Conservation (phyloP, 768 basidiomycete genomes). For the Russula sp. region DNA sequence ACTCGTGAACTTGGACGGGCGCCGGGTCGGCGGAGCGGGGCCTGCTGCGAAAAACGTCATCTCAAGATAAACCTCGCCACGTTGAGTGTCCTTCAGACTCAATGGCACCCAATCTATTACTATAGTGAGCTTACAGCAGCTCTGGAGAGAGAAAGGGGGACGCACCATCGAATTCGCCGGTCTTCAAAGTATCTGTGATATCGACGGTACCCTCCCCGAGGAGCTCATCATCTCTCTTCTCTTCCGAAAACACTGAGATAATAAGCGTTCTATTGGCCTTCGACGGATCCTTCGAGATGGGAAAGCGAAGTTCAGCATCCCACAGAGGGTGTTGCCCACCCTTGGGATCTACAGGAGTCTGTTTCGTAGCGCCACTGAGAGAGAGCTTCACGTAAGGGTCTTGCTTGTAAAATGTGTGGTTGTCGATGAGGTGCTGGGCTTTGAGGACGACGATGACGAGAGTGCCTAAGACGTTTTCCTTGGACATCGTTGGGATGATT, state of each 20-base stretch:
- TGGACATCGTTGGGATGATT: conserved; percentile 11
- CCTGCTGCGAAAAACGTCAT: conserved; percentile 86
- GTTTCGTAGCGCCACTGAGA: conserved; percentile 55
- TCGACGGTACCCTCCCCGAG: conserved; percentile 74
- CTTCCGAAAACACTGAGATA: conserved; percentile 77
- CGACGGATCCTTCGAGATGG: conserved; percentile 50
- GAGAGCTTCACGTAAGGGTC: conserved; percentile 73
- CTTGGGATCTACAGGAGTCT: conserved; percentile 68
- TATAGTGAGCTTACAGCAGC: background rate
- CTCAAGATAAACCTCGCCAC: conserved; percentile 87
- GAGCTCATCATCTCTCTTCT: conserved; percentile 63
- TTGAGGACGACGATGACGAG: conserved; percentile 82
- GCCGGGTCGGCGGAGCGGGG: conserved; percentile 40
- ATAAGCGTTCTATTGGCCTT: conserved; percentile 59
- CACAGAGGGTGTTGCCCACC: conserved; percentile 93
- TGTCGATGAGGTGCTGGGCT: conserved; percentile 75
- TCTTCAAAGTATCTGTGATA: conserved; percentile 70
- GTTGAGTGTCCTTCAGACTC: conserved; percentile 50
- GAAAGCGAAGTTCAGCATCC: conserved; percentile 84
- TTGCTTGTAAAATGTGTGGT: conserved; percentile 84
- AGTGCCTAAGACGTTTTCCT: conserved; percentile 51
- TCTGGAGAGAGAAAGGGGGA: conserved; percentile 6
- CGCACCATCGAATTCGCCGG: conserved; percentile 90
- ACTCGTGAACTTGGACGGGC: conserved; percentile 29
- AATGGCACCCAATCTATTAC: conserved; percentile 62